Percentiles rank a stretch among this genome's conserved stretches.
Conservation (phyloP, 441 rosid genomes). For the Theobroma grandiflorum region DNA sequence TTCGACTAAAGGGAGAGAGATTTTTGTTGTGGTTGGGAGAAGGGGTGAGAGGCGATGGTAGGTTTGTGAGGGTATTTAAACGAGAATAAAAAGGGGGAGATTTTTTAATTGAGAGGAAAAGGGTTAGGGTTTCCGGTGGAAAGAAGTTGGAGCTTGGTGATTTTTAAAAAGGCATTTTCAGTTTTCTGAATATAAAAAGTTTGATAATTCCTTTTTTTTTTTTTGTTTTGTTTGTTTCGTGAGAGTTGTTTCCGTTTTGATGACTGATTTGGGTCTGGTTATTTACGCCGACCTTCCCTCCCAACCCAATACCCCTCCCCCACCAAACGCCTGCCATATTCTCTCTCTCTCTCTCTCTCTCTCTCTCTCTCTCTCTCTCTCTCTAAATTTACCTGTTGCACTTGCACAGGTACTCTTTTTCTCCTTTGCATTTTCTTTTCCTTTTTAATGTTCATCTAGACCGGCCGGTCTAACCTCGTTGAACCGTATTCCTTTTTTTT, state of each 20-base stretch:
- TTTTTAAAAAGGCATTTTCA: no score
- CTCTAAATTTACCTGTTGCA: no score
- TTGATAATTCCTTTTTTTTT: neutral
- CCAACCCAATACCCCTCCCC: neutral
- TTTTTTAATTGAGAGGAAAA: no score
- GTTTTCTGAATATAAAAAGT: no score
- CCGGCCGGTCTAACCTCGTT: neutral
- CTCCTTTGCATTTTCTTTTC: neutral
- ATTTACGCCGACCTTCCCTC: neutral
- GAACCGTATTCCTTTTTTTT: neutral
- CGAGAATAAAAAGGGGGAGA: neutral
- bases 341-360: no score
- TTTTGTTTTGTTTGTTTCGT: neutral
- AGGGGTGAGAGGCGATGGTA: neutral
- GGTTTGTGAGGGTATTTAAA: neutral
- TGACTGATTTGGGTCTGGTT: neutral
- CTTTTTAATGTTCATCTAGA: neutral
- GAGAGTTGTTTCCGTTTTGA: neutral
- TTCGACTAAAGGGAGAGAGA: neutral
- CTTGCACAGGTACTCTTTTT: neutral
- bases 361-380: no score
- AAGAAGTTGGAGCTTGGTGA: no score
- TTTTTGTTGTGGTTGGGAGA: neutral
- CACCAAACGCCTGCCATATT: neutral
- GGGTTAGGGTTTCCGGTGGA: neutral